phyloP scores from a whole-genome alignment of 352 stramenopile species.

The Phytophthora crassamura region DNA sequence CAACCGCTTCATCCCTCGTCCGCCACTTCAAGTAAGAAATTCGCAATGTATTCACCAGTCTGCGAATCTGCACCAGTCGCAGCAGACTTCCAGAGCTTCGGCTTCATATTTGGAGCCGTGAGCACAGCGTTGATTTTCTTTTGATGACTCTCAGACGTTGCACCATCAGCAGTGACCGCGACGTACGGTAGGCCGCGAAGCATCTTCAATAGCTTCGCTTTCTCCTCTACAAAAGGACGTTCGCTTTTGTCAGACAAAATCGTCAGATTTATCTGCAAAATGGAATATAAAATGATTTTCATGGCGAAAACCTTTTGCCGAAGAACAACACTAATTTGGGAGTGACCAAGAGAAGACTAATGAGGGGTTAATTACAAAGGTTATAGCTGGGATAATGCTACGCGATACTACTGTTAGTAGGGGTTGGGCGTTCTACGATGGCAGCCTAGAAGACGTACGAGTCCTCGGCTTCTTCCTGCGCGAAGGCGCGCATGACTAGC shows the following conservation, averaged over 20 bases:
- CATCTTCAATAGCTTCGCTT: neutral
- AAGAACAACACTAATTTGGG: too few species aligned
- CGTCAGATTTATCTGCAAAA: too few species aligned
- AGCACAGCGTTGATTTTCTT: slow-evolving; percentile 11
- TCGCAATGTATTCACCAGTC: neutral
- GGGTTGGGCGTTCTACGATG: neutral
- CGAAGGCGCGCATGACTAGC: slow-evolving; percentile 41
- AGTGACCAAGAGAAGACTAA: too few species aligned
- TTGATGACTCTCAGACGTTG: neutral
- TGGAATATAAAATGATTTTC: too few species aligned
- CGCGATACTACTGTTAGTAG: neutral
- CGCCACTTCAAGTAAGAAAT: neutral
- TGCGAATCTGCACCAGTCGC: slow-evolving; percentile 3
- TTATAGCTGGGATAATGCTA: slow-evolving; percentile 24
- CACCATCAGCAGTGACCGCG: neutral
- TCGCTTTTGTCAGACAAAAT: too few species aligned
- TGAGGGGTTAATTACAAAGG: slow-evolving; percentile 39
- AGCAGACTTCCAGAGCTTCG: neutral
- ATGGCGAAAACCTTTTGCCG: too few species aligned
- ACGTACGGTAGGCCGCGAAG: neutral
- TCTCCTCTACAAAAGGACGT: neutral
- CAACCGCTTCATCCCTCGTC: neutral
- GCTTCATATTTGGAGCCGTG: slow-evolving; percentile 1
- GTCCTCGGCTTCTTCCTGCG: slow-evolving; percentile 41
- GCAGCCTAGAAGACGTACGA: slow-evolving; percentile 31